These are phyloP conservation scores for Elaeis guineensis DNA, from an alignment of 176 grass and related monocot species.

Conservation along the genomic window DNA sequence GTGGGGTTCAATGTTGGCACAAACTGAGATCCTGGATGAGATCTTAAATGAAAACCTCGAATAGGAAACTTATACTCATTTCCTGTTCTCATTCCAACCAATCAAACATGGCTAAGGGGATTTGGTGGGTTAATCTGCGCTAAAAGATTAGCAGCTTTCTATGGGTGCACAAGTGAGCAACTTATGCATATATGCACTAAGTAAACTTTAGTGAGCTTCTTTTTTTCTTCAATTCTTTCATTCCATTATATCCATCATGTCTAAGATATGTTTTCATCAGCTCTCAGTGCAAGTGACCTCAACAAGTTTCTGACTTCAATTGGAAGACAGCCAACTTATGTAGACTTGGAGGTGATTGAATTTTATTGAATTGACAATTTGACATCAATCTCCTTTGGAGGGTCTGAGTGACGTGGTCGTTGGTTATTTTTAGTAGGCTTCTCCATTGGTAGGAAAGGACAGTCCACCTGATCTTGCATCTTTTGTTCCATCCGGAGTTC, in stretches of 20 bases:
- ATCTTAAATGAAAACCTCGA: too few species aligned
- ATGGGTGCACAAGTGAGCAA: too few species aligned
- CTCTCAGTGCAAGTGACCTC: constrained; percentile 63
- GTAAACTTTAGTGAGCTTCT: too few species aligned
- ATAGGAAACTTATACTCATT: too few species aligned
- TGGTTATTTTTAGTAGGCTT: constrained; percentile 44
- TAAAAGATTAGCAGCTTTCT: too few species aligned
- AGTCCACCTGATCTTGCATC: constrained; percentile 78
- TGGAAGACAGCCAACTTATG: constrained; percentile 76
- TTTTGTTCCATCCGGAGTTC: constrained; percentile 49
- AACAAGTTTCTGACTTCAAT: constrained; percentile 90
- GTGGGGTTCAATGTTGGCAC: too few species aligned
- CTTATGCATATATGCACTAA: too few species aligned
- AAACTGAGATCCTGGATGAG: too few species aligned
- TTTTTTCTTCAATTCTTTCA: too few species aligned
- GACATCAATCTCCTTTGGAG: constrained; percentile 12
- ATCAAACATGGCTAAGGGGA: too few species aligned
- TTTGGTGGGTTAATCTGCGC: too few species aligned
- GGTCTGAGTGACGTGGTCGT: constrained; percentile 1
- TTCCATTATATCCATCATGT: constrained; percentile 10
- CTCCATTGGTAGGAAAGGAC: constrained; percentile 73
- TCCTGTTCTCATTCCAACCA: too few species aligned
- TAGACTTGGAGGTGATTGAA: constrained; percentile 71
- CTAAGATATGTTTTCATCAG: constrained; percentile 32
- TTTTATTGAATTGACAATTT: constrained; percentile 7